Base-by-base conservation (phyloP, 148 eudicot species). In the Amaranthus hypochondriacus region DNA sequence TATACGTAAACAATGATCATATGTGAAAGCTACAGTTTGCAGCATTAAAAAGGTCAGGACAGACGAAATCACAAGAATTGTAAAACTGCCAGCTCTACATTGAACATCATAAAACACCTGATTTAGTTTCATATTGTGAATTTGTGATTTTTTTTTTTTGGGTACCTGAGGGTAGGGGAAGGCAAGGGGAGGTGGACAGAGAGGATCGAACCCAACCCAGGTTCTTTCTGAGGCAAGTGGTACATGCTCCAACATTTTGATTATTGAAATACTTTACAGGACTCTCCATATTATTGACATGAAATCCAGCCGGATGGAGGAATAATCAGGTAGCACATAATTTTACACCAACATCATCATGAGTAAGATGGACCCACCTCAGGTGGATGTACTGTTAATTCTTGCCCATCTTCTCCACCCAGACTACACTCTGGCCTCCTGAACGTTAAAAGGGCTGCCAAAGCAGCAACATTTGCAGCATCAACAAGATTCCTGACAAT, bases 391-490 rank as follows among this genome's bases (percentile, higher is more conserved):
- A 95, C 73, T 57, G 80, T 86, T 75, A 95, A 83, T 83, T 95
- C 93, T 78, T 92, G 87, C 63, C 93, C 93, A 84, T 90, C 96
- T 72, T 92, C 92, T 71, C 96, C 97, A 13, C 86, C 96, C 69
- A 94, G 51, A 63, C 93, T 83, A 81, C 97, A 95, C 71, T 92
- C 98, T 75, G 98, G 98, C 81, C 93, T 88, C 79, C 87, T 85
- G 74, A 95, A 95, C 53, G 98, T 89, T 52, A 84, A 76, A 44
- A 93, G 87, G 67, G 98, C 92, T 81, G 93, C 89, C 86, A 93
- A 87, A 74, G 98, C 97, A 80, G 98, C 97, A 82, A 92, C 84
- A 81, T 95, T 95, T 81, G 98, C 97, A 72, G 98, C 92, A 86
- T 95, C 98, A 80, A 95, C 89, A 76, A 95, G 96, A 83, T 95